Conservation (phyloP, 306 rosid species). For the Cucurbita ficifolia region DNA sequence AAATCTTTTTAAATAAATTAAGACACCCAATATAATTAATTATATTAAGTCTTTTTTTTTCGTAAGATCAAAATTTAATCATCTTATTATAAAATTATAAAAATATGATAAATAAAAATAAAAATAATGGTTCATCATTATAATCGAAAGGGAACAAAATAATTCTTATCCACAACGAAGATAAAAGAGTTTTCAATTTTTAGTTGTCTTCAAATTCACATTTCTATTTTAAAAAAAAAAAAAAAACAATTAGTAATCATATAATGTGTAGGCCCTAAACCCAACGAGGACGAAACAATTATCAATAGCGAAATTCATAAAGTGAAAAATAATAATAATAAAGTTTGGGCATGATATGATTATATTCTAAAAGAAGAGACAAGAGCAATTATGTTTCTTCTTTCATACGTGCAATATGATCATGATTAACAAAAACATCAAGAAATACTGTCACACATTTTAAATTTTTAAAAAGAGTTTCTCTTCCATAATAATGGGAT, state of each 20-base stretch:
- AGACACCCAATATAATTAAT: too few species aligned
- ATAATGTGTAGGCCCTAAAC: background rate
- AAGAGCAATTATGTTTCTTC: background rate
- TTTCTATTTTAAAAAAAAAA: background rate
- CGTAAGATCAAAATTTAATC: too few species aligned
- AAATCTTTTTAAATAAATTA: background rate
- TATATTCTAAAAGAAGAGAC: background rate
- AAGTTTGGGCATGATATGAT: background rate
- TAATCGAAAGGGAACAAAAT: background rate
- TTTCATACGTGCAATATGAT: background rate
- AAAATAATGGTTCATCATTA: background rate
- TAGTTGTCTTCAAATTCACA: background rate
- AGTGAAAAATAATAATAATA: background rate
- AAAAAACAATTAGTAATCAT: background rate
- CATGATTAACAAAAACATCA: conserved; percentile 4
- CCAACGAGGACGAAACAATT: background rate
- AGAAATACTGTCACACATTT: conserved; percentile 2
- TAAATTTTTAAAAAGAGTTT: background rate
- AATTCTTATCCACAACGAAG: background rate
- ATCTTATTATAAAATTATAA: too few species aligned
- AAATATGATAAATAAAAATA: background rate
- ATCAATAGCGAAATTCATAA: background rate
- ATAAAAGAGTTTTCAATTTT: background rate
- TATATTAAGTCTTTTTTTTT: too few species aligned
- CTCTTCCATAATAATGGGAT: background rate